Percentiles rank a stretch among this genome's conserved stretches.
These are phyloP conservation scores for Melastoma candidum DNA, from an alignment of 441 rosid genomes.

Conservation along the genomic window DNA sequence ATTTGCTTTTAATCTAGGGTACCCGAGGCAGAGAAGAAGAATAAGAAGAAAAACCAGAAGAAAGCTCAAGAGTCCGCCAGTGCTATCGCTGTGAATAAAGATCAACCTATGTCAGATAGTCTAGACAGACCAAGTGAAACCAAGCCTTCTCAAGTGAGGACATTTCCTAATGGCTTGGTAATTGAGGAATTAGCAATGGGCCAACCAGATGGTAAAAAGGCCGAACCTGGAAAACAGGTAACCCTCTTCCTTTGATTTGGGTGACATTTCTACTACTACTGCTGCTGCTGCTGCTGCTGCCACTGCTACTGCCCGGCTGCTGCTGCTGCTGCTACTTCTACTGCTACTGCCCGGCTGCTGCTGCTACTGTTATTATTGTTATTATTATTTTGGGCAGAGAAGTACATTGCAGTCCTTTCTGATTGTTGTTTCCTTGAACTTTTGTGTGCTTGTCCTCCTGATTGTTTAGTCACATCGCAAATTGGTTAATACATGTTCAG, in stretches of 20 bases:
- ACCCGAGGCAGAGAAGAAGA: slow-evolving; percentile 53
- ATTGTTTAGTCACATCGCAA: background rate
- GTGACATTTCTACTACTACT: too few relatives aligned
- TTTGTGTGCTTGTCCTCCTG: background rate
- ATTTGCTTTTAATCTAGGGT: slow-evolving; percentile 20
- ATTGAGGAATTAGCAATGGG: slow-evolving; percentile 82
- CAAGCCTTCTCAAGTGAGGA: slow-evolving; percentile 56
- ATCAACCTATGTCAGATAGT: slow-evolving; percentile 20
- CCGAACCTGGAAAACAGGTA: slow-evolving; percentile 79
- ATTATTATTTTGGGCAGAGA: too few relatives aligned
- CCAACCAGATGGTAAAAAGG: slow-evolving; percentile 78
- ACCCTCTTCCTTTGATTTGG: background rate
- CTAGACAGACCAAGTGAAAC: slow-evolving; percentile 25
- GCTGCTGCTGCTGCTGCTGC: too few relatives aligned
- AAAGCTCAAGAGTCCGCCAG: slow-evolving; percentile 27
- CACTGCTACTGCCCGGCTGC: too few relatives aligned
- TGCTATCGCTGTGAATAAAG: slow-evolving; percentile 17
- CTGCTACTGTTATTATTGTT: too few relatives aligned
- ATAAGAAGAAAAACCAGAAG: slow-evolving; percentile 45
- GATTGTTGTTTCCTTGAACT: background rate
- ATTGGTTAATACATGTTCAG: slow-evolving; percentile 27
- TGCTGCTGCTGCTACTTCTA: too few relatives aligned
- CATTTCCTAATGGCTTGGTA: slow-evolving; percentile 69
- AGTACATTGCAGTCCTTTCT: too few relatives aligned
- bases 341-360: too few relatives aligned